Percentiles rank a stretch among this genome's conserved stretches.
Conservation (phyloP, 192 early-diverging fungal species). For the Coemansia aciculifera region DNA sequence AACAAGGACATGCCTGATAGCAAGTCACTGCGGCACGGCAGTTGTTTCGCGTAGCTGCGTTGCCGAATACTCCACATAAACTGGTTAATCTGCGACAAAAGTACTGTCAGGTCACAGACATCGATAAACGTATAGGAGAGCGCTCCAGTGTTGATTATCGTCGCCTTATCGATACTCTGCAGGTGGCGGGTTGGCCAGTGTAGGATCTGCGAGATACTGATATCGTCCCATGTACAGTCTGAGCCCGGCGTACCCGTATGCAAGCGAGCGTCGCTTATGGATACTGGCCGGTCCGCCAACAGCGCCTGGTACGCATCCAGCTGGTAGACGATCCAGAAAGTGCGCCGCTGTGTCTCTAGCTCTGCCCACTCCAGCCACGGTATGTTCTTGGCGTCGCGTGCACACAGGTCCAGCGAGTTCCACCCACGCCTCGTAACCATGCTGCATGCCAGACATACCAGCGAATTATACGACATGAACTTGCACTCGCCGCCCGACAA, state of each 20-base stretch:
- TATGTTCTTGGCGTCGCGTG: slow-evolving; percentile 10
- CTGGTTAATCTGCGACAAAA: slow-evolving; percentile 35
- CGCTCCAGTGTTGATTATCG: slow-evolving; percentile 21
- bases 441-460: slow-evolving; percentile 44
- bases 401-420: slow-evolving; percentile 45
- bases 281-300: slow-evolving; percentile 45
- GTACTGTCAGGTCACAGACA: slow-evolving; percentile 29
- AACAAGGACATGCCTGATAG: slow-evolving; percentile 19
- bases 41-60: background rate
- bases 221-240: slow-evolving; percentile 49
- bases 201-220: slow-evolving; percentile 44
- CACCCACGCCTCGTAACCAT: slow-evolving; percentile 47
- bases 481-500: slow-evolving; percentile 36
- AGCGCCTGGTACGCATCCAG: slow-evolving; percentile 47
- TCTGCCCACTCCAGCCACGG: slow-evolving; percentile 41
- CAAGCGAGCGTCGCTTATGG: slow-evolving; percentile 33
- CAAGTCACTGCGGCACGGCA: slow-evolving; percentile 8
- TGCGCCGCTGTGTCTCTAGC: slow-evolving; percentile 46
- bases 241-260: slow-evolving; percentile 40
- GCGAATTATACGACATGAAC: slow-evolving; percentile 50
- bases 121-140: slow-evolving; percentile 49
- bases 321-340: slow-evolving; percentile 53
- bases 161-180: slow-evolving; percentile 15
- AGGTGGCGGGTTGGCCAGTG: slow-evolving; percentile 50
- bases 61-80: slow-evolving; percentile 43